phyloP scores from a whole-genome alignment of 2,329 filamentous ascomycete species.

The Trichophyton schoenleinii region DNA sequence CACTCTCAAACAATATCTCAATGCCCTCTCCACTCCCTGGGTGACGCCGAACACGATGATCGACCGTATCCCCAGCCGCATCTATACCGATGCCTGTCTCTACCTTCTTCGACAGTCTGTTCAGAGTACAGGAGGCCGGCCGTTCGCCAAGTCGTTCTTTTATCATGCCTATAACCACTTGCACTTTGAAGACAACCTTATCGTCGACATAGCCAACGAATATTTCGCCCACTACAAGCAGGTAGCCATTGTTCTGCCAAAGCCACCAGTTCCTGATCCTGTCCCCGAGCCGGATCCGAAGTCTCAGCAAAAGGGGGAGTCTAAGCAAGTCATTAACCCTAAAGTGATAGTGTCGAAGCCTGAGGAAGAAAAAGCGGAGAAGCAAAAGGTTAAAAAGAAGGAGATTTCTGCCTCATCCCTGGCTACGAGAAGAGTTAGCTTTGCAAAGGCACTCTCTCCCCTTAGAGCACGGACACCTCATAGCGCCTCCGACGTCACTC shows the following conservation, averaged over 20 bases:
- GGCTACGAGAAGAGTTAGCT: neutral
- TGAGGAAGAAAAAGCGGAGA: neutral
- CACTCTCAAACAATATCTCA: slow-evolving; percentile 33
- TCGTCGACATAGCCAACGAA: slow-evolving; percentile 24
- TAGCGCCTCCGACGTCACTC: slow-evolving; percentile 33
- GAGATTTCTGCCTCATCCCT: neutral
- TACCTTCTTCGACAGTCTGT: slow-evolving; percentile 31
- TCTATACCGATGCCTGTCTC: slow-evolving; percentile 29
- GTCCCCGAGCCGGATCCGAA: slow-evolving; percentile 12
- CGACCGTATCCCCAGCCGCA: slow-evolving; percentile 19
- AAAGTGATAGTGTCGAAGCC: neutral
- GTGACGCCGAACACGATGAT: neutral
- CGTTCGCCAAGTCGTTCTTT: slow-evolving; percentile 34
- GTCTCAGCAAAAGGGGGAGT: slow-evolving; percentile 14
- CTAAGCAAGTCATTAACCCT: slow-evolving; percentile 11
- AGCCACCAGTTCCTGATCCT: slow-evolving; percentile 8
- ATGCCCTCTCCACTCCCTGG: slow-evolving; percentile 24
- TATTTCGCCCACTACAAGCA: slow-evolving; percentile 26
- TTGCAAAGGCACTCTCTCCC: neutral
- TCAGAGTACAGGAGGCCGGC: slow-evolving; percentile 29
- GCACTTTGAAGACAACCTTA: slow-evolving; percentile 25
- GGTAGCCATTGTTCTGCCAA: slow-evolving; percentile 28
- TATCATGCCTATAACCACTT: slow-evolving; percentile 33
- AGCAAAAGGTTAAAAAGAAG: neutral
- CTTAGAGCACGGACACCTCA: slow-evolving; percentile 29